These are phyloP conservation scores for Leucocoprinus sp. DNA, from an alignment of 768 basidiomycete species.

Conservation along the genomic window DNA sequence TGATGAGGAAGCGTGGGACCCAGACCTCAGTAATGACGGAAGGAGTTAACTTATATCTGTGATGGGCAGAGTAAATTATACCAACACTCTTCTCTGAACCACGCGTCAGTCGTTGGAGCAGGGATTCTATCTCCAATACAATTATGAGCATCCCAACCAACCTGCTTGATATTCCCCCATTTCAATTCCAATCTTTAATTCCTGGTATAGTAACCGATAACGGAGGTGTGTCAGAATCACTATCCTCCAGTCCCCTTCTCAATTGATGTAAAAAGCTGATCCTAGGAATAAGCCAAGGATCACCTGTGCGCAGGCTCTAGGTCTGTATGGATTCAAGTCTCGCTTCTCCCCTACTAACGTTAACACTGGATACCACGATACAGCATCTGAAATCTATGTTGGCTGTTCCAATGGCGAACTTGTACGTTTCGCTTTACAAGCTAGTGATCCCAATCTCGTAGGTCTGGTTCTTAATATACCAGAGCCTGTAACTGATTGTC, in stretches of 20 bases:
- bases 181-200: slow-evolving; percentile 44
- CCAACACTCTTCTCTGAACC: too few relatives aligned
- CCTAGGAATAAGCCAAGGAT: slow-evolving; percentile 17
- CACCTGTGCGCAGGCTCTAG: slow-evolving; percentile 51
- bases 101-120: too few relatives aligned
- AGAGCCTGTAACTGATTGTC: background rate
- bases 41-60: too few relatives aligned
- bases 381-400: slow-evolving; percentile 80
- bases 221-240: background rate
- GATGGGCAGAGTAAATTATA: too few relatives aligned
- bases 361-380: background rate
- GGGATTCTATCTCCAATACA: too few relatives aligned
- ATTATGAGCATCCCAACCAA: slow-evolving; percentile 11
- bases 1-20: too few relatives aligned
- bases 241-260: background rate
- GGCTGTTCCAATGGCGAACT: slow-evolving; percentile 83
- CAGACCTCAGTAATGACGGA: too few relatives aligned
- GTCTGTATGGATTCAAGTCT: slow-evolving; percentile 23
- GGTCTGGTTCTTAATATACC: slow-evolving; percentile 12
- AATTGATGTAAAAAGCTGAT: slow-evolving; percentile 9
- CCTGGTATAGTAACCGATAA: slow-evolving; percentile 5
- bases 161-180: slow-evolving; percentile 39
- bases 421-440: slow-evolving; percentile 67
- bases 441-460: slow-evolving; percentile 43
- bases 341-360: background rate